Base-by-base conservation (phyloP, 169 alveolate species). In the Eimeria sp. region DNA sequence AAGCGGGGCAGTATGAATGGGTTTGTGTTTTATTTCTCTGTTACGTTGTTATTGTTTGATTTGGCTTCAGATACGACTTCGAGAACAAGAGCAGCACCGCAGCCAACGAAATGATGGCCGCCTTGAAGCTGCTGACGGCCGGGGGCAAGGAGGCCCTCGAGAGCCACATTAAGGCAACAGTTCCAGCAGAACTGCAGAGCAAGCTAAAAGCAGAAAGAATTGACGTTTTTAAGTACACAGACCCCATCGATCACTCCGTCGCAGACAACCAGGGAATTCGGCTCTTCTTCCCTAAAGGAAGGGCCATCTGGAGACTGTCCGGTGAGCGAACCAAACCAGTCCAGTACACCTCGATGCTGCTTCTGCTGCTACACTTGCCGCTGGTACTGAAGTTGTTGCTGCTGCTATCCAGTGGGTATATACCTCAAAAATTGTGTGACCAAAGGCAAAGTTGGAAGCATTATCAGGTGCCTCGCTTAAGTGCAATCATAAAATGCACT, bases 171-270 rank as follows among this genome's bases (percentile, higher is more conserved):
- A 70, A 49, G 22, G 47, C 89, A 4, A 49, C 84, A 22, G 92
- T 80, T 5, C 83, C 73, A 63, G 40, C 25, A 45, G 67, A 86
- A 7, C 57, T 75, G 54, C 27, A 30, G 61, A 51, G 51, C 25
- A 83, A 65, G 20, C 25, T 87, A 27, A 89, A 45, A 57, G 58
- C 89, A 22, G 82, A 75, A 51, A 72, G 76, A 45, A 99, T 99
- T 51, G 99, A 98, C 84, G 97, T 97, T 86, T 98, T 98, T 93
- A 97, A 97, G 91, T 99, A 98, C 93, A 96, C 63, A 54, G 99
- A 99, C 88, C 99, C 99, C 47, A 99, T 99, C 54, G 99, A 99
- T 96, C 97, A 98, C n/a, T 97, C 98, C 73, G 98, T 98, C 25
- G 96, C 99, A 83, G 98, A 98, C 93, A 98, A 99, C 86, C 99